Base-by-base conservation (phyloP, 305 asterid genomes). In the Euphrasia arctica region DNA sequence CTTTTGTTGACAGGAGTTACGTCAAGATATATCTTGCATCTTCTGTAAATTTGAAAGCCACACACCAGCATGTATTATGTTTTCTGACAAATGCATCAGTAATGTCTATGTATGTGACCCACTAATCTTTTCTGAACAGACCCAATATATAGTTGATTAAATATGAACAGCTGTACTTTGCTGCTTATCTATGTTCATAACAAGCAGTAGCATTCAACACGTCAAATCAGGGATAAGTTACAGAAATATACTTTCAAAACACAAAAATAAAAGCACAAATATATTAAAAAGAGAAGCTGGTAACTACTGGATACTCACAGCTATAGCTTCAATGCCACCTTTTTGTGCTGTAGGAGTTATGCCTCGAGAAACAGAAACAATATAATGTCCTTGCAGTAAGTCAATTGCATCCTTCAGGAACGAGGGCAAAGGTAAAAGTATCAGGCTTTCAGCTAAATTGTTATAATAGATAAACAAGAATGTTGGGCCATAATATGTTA, bases 331-430 rank as follows among this genome's bases (percentile, higher is more conserved):
- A 67, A 88, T 75, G 70, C 98, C 95, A 71, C 85, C 86, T 79
- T 91, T 91, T 75, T 69, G 89, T 57, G 90, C 9, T 39, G 90
- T 49, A 66, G 90, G 86, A 61, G 85, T 76, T 75, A 79, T 76
- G 77, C 92, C 88, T 71, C 95, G 88, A 62, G 97, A 76, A 72
- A 91, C 91, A 69, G 97, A 84, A 72, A 84, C 81, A 74, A 91
- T 94, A 62, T 83, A 94, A 68, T 91, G 95, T 64, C 99, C 99
- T 83, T 94, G 99, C 71, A 89, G 58, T 61, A 94, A 75, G 82
- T 94, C 99, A 74, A 78, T 82, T 57, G 97, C 89, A 78, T 94
- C 98, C 99, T 94, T 78, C 77, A 82, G 60, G 42, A 58, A 74
- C 60, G 39, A 54, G 68, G 67, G 68, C 67, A 62, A 64, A 60